A percentile compares a stretch with the other conserved stretches of the same genome.
These are phyloP conservation scores for Cladosporium sp. DNA, from an alignment of 2,329 filamentous ascomycete genomes.

Conservation along the genomic window DNA sequence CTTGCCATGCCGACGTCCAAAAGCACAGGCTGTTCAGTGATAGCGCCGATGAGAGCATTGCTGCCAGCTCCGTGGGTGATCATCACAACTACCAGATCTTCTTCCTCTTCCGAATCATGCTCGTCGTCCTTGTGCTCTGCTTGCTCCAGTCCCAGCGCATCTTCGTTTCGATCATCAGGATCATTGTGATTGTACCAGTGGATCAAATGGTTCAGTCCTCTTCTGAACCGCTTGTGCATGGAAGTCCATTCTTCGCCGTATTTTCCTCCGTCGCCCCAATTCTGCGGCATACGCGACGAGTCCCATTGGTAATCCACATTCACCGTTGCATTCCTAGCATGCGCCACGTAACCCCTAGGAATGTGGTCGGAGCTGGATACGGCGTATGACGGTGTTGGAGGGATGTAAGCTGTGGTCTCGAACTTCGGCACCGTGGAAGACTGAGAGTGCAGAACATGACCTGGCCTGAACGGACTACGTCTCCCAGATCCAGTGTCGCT, in stretches of 20 bases:
- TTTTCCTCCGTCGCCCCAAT: slow-evolving; percentile 85
- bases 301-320: slow-evolving; percentile 96
- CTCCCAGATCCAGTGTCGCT: slow-evolving; percentile 27
- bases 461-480: slow-evolving; percentile 33
- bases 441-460: slow-evolving; percentile 30
- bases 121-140: slow-evolving; percentile 38
- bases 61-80: slow-evolving; percentile 95
- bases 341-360: slow-evolving; percentile 82
- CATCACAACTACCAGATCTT: slow-evolving; percentile 78
- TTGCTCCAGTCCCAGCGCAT: slow-evolving; percentile 39
- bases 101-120: slow-evolving; percentile 60
- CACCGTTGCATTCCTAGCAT: slow-evolving; percentile 83
- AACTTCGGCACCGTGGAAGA: slow-evolving; percentile 35
- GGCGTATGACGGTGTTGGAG: slow-evolving; percentile 80
- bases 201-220: slow-evolving; percentile 75
- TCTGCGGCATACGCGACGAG: slow-evolving; percentile 74
- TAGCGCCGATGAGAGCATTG: slow-evolving; percentile 89
- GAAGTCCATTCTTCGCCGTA: slow-evolving; percentile 93
- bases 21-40: slow-evolving; percentile 88
- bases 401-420: slow-evolving; percentile 59
- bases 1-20: slow-evolving; percentile 89
- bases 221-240: slow-evolving; percentile 90
- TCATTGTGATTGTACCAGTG: slow-evolving; percentile 70
- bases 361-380: slow-evolving; percentile 79
- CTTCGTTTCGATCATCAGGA: slow-evolving; percentile 40